Base-by-base conservation (phyloP, 2,329 filamentous ascomycete genomes). In the Phialocephala sp. region DNA sequence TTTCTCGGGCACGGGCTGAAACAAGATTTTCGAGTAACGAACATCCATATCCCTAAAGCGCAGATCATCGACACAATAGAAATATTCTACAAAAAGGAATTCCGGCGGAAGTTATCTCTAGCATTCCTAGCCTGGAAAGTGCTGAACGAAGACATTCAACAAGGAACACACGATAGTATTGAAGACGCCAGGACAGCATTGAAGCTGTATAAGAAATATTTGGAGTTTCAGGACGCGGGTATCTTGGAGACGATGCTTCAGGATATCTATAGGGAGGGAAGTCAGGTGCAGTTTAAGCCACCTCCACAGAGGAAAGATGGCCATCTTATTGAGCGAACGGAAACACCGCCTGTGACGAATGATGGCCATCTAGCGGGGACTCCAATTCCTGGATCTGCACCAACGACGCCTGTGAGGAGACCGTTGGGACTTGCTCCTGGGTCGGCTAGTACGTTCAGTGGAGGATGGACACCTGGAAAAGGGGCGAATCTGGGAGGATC, bases 21-120 rank as follows among this genome's bases (percentile, higher is more conserved):
- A 71, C 94, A 95, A 72, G 95, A 99, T 79, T 98, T 99, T 80
- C 92, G 95, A 61, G 97, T 97, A 63, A 97, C 97, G 79, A 99
- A 99, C 78, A 97, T 99, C 63, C 92, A 97, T 77, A 91, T 99
- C 0, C 95, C 96, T 1, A 92, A 90, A 76, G 79, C 87, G 3
- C 95, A 99, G 77, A 91, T 97, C 41, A 93, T 99, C 63, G 95
- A 99, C 79, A 99, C 96, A 0, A 93, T 94, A 71, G 91, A 96
- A 69, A 84, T 97, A 1, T 98, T 97, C 81, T 96, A 91, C 79
- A 88, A 97, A 65, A 88, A 90, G 63, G 84, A 87, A 18, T 90
- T 93, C 37, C 86, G 92, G 61, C 89, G 96, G n/a, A 95, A 94
- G 75, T 86, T 99, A 1, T 95, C 91, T 8, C 84, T 99, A 22